Conservation (phyloP, 2,329 filamentous ascomycete species). For the Tolypocladium capitatum region DNA sequence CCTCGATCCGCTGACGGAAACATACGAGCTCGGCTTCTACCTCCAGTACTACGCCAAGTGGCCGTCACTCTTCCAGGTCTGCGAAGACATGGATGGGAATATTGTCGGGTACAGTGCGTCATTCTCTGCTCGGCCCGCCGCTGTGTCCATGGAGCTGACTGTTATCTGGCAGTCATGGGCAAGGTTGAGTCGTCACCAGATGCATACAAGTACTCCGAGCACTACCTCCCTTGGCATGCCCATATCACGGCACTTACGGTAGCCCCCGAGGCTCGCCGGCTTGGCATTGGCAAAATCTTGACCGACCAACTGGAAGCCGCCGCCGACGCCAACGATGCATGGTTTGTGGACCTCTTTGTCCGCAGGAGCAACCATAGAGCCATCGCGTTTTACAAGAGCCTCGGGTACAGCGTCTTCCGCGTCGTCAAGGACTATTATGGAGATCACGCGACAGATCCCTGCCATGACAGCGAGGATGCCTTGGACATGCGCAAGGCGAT, state of each 20-base stretch:
- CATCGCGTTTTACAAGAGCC: constrained; percentile 74
- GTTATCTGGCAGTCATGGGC: constrained; percentile 65
- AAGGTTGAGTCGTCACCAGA: constrained; percentile 84
- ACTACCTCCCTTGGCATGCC: constrained; percentile 98
- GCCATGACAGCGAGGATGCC: constrained; percentile 63
- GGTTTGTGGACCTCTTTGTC: constrained; percentile 95
- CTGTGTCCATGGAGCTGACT: constrained; percentile 11
- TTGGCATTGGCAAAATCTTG: constrained; percentile 76
- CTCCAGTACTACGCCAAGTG: constrained; percentile 91
- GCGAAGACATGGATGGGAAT: constrained; percentile 73
- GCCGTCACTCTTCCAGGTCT: constrained; percentile 88
- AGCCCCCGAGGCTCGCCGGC: constrained; percentile 68
- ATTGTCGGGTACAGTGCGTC: constrained; percentile 84
- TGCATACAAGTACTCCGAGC: constrained; percentile 59
- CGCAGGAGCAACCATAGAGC: constrained; percentile 77
- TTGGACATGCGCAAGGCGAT: constrained; percentile 95
- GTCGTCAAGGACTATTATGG: constrained; percentile 88
- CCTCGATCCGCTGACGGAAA: constrained; percentile 92
- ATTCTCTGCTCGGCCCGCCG: constrained; percentile 1
- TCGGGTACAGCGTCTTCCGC: constrained; percentile 87
- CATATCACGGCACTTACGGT: constrained; percentile 96
- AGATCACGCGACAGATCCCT: constrained; percentile 58
- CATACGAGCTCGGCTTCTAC: constrained; percentile 92
- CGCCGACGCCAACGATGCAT: constrained; percentile 70
- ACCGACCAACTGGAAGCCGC: constrained; percentile 70